Evolutionary conservation across 345 rosid genomes (phyloP), one percentile per base, ranked within the genome.

Genomic region (Arabidopsis suecica): DNA sequence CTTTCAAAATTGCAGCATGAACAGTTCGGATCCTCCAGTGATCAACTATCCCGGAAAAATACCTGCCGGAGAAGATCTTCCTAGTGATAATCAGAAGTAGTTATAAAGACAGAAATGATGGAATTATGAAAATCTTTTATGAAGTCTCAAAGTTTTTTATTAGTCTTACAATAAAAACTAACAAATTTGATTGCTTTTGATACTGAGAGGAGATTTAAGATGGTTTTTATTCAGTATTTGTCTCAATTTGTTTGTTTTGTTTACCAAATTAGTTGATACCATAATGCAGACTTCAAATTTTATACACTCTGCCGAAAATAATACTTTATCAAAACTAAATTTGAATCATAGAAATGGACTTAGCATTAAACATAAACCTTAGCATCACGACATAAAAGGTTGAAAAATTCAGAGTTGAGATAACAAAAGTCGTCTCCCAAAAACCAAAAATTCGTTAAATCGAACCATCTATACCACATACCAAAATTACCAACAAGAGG

Each of bases 41-140:
- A 87, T 84, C 0, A 85, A 86, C 74, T 83, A 82, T 70, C 86
- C 88, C 25, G 90, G 92, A 48, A 86, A 85, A 50, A 77, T 78
- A 62, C 91, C 88, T 18, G 23, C 7, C 2, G 90, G 90, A 5
- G 75, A 81, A 68, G 90, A 83, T 85, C 84, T 84, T 73, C 89
- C 92, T 0, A 78, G 90, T 67, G 87, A 87, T 65, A 69, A 67
- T 45, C 80, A 75, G 77, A 55, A 65, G 65, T 74, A 57, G 50
- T 57, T 33, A 32, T 9, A 36, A 58, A 47, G 13, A 42, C 13
- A 9, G 3, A 13, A 41, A 5, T 63, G 69, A 61, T 62, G 61
- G 16, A 30, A 34, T 22, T 50, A 64, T 64, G 61, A 28, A 38
- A 16, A 53, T 3, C 38, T 49, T 36, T 10, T 25, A 40, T 71